Evolutionary conservation across 1,139 yeast genomes (phyloP), one percentile per base, ranked within the genome.

Genomic region (Geotrichum macrosporum): DNA sequence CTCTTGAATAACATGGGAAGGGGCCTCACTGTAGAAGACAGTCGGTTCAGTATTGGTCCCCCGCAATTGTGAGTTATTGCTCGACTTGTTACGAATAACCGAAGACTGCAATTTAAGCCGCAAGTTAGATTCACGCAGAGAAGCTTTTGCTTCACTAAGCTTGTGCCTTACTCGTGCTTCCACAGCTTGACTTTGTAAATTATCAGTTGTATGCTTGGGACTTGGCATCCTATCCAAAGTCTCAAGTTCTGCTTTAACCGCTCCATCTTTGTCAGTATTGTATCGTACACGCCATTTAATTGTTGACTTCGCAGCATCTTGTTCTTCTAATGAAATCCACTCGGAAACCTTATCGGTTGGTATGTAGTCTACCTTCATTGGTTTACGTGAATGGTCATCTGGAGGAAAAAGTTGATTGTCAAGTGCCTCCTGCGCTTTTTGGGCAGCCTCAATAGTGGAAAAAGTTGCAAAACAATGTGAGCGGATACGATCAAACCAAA

Each of bases 401-500:
- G 38, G 35, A 4, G 49, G 49, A 15, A 41, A 46, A 8, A 31
- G 21, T 13, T 19, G 26, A 9, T 29, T 21, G 20, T 46, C 15
- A 10, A 46, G 22, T 10, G 40, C 39, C 13, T 44, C 46, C 4
- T 35, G 48, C 1, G 36, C 45, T 19, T 21, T 18, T 12, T 26
- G 30, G n/a, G 47, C 45, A 12, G 36, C 40, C 24, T 15, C 35
- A 10, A 10, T 16, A 3, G 43, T 18, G 1, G 44, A 16, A 36
- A 47, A 47, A 1, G 20, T 15, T 5, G 35, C 48, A 40, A 47
- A 47, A 27, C 50, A 44, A 22, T 47, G 45, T 19, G 48, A 39
- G 6, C 48, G 37, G 20, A 47, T 36, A 3, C 41, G 26, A 21
- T 47, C 50, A 26, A 47, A 41, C 50, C 50, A 47, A n/a, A 47